phyloP scores from a whole-genome alignment of 2,329 filamentous ascomycete species.

The Ceratocystis cacaofunesta region DNA sequence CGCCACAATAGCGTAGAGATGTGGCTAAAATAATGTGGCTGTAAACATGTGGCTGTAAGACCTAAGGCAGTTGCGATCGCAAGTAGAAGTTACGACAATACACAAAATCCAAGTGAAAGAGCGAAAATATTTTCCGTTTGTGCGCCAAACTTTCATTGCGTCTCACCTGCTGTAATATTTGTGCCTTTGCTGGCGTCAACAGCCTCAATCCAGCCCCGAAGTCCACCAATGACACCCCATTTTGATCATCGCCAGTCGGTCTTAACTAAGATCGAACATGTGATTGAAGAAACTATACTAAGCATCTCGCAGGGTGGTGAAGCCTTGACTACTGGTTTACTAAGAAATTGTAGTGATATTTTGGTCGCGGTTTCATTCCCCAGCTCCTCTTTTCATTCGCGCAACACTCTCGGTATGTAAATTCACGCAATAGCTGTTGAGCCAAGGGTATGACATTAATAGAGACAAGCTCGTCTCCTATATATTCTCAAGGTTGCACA shows the following conservation, averaged over 20 bases:
- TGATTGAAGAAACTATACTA: not conserved
- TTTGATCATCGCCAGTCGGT: not conserved
- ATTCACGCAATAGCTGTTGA: not conserved
- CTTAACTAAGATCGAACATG: not conserved
- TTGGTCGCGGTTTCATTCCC: not conserved
- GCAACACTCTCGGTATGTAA: not conserved
- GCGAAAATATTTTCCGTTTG: not conserved
- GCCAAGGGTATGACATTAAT: not conserved
- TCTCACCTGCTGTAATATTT: not conserved
- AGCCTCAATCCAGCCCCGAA: not conserved
- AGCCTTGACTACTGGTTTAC: not conserved
- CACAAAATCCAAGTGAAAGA: not conserved
- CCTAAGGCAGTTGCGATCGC: not conserved
- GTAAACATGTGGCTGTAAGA: constrained; percentile 2
- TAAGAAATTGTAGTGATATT: not conserved
- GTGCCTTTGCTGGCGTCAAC: not conserved
- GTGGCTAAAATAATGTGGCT: not conserved
- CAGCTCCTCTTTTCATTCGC: not conserved
- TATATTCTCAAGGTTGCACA: constrained; percentile 45
- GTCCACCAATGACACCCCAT: not conserved
- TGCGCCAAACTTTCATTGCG: not conserved
- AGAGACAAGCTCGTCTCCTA: constrained; percentile 36
- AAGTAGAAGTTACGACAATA: not conserved
- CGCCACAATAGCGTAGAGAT: not conserved
- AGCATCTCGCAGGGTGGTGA: not conserved